phyloP scores from a whole-genome alignment of 73 alveolate species.

The Tetrahymena elliotti region DNA sequence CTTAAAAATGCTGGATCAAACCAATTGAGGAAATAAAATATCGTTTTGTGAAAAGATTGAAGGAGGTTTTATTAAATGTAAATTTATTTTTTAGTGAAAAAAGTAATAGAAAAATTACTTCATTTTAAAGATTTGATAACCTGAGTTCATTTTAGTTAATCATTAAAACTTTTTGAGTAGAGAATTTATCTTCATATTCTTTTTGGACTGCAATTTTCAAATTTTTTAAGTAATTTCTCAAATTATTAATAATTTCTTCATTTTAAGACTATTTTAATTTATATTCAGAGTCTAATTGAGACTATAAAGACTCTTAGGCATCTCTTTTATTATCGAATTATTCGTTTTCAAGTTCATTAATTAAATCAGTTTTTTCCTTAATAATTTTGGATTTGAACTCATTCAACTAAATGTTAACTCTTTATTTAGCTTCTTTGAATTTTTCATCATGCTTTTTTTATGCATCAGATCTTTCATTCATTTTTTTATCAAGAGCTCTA shows the following conservation, averaged over 20 bases:
- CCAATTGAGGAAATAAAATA: too few relatives aligned
- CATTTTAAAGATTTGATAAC: not conserved
- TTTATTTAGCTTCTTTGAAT: not conserved
- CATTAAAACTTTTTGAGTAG: not conserved
- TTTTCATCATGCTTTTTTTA: not conserved
- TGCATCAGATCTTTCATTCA: not conserved
- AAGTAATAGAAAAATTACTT: not conserved
- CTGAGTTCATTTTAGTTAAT: not conserved
- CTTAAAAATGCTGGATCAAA: too few relatives aligned
- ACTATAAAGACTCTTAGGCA: not conserved
- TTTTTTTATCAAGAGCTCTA: not conserved
- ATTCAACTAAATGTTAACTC: not conserved
- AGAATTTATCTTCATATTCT: not conserved
- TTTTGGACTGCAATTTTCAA: not conserved
- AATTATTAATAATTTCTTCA: not conserved
- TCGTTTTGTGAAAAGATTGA: not conserved
- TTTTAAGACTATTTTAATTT: not conserved
- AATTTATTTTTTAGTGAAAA: too few relatives aligned
- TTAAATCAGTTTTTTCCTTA: not conserved
- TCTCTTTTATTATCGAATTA: not conserved
- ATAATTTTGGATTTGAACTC: not conserved
- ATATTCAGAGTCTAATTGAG: not conserved
- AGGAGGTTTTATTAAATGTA: too few relatives aligned
- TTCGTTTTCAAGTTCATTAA: not conserved
- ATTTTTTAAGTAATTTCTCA: not conserved